These are phyloP conservation scores for Phyllosticta citrichinensis DNA, from an alignment of 2,329 filamentous ascomycete species.

Conservation along the genomic window DNA sequence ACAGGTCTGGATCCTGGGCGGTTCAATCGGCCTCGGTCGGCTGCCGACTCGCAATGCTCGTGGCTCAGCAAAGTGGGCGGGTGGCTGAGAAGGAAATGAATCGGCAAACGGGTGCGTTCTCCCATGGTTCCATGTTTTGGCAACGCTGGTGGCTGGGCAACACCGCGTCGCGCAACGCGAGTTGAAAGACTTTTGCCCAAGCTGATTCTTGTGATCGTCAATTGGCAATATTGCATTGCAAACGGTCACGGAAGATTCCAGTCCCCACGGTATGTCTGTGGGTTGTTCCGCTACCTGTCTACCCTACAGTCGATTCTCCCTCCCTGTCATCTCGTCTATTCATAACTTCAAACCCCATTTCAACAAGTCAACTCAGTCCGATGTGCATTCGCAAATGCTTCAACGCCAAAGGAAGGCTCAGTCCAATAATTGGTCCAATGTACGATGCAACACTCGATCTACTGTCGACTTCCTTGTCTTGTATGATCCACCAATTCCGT, in stretches of 20 bases:
- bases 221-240: background rate
- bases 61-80: background rate
- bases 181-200: background rate
- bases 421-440: background rate
- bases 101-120: background rate
- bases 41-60: background rate
- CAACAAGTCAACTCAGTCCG: background rate
- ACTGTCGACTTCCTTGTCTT: background rate
- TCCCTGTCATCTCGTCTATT: background rate
- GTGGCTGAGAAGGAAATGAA: background rate
- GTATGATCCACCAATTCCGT: background rate
- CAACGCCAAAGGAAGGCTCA: background rate
- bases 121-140: background rate
- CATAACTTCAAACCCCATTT: background rate
- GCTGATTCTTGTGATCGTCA: background rate
- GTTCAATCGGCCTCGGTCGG: background rate
- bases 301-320: background rate
- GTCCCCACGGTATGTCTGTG: background rate
- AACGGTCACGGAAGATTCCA: background rate
- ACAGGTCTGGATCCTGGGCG: background rate
- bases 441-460: background rate
- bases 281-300: background rate
- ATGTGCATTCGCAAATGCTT: background rate
- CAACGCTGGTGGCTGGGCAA: background rate
- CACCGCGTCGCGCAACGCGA: background rate